Evolutionary conservation across 164 flowering plant genomes (phyloP).

Genomic region (Malania oleifera): DNA sequence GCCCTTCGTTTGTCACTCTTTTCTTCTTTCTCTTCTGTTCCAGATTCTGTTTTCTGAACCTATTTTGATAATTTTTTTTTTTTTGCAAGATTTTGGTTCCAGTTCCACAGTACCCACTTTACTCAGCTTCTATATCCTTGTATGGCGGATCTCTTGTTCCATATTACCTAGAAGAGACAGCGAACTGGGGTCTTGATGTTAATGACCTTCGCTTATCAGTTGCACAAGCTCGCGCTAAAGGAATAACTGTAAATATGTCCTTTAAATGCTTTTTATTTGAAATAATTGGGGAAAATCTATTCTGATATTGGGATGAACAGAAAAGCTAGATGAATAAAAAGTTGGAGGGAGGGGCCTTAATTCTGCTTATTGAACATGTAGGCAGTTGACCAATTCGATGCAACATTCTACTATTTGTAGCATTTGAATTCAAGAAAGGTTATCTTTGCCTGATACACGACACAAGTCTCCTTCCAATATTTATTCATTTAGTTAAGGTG

Average conservation of each 20-base stretch:
- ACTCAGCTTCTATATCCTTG: constrained; percentile 87
- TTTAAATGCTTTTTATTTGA: constrained; percentile 11
- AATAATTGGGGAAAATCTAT: neutral
- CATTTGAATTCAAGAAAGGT: neutral
- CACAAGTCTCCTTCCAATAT: neutral
- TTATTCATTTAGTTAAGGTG: neutral
- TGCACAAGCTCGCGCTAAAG: constrained; percentile 63
- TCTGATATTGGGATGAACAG: neutral
- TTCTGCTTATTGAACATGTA: too few relatives aligned
- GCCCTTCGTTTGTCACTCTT: constrained; percentile 1
- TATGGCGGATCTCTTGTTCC: constrained; percentile 93
- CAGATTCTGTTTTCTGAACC: neutral
- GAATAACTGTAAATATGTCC: constrained; percentile 66
- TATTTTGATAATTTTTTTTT: neutral
- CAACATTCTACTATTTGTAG: neutral
- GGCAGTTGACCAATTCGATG: neutral
- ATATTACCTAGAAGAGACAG: constrained; percentile 92
- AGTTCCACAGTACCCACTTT: constrained; percentile 99
- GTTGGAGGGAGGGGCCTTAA: neutral
- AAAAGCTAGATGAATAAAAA: neutral
- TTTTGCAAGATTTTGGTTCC: constrained; percentile 78
- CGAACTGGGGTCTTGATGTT: constrained; percentile 95
- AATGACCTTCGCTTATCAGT: constrained; percentile 67
- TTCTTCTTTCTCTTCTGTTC: neutral
- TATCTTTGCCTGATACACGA: neutral